Evolutionary conservation across 257 asterid genomes (phyloP), one percentile per base, ranked within the genome.

Genomic region (Eucommia ulmoides): DNA sequence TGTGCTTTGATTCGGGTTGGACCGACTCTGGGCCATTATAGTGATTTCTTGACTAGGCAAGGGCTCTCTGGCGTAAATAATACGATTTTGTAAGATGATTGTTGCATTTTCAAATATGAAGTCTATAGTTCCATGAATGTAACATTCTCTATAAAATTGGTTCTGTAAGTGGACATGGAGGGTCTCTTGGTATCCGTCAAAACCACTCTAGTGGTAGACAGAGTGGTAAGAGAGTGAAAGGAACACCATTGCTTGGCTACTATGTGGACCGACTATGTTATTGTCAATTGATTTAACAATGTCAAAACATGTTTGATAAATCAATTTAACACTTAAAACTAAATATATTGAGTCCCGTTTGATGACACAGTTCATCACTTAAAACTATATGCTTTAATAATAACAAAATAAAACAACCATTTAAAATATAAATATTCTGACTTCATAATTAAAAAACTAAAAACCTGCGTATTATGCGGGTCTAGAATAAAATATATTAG

Each of bases 41-140:
- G 29, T 26, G 3, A 49, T 44, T 0, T n/a, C 25, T 8, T 56
- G 56, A 1, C 61, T 53, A 11, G 0, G 19, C 8, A 22, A 20
- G 12, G 73, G 73, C 21, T 42, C 14, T 9, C 68, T n/a, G 0
- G 42, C 52, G 5, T 51, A 66, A 20, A 66, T 61, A 16, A 17
- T 16, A 51, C 68, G 51, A 45, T 52, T 66, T 26, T 66, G 65
- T 23, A 61, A 11, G 0, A 66, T 64, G 0, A 18, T 61, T 0
- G 68, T 68, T 0, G 58, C 73, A 7, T 66, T 61, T 7, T 64
- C 73, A 10, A 66, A 66, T 0, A 56, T 61, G 73, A 66, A 66
- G 60, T 66, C 73, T 0, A 61, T 45, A 3, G 64, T 51, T 48
- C 73, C 73, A 1, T 55, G 56, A 1, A 61, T 52, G 0, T 47